Evolutionary conservation across 1,284 basidiomycete species (phyloP).

Genomic region (Tranzscheliella williamsii): DNA sequence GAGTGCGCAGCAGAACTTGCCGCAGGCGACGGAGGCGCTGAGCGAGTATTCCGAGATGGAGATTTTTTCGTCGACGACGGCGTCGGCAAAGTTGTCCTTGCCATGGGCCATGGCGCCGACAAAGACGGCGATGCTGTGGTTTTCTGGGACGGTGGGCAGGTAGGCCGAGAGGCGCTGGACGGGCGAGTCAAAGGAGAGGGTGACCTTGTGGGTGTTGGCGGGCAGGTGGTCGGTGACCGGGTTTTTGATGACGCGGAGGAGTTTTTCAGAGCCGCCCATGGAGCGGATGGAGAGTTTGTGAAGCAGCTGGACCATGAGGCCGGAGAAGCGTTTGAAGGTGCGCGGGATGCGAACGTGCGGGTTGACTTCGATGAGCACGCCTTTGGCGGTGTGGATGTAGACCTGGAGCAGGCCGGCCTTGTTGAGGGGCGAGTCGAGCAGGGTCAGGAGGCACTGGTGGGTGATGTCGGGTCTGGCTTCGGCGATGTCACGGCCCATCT

Average conservation of each 20-base stretch:
- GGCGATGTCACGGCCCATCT: conserved; percentile 95
- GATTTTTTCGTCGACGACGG: conserved; percentile 94
- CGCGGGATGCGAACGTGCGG: conserved; percentile 95
- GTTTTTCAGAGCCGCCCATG: conserved; percentile 93
- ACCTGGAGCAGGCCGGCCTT: conserved; percentile 95
- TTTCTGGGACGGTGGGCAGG: conserved; percentile 77
- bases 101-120: conserved; percentile 75
- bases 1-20: conserved; percentile 77
- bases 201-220: conserved; percentile 88
- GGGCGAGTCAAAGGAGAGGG: conserved; percentile 84
- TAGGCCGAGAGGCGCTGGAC: conserved; percentile 81
- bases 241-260: conserved; percentile 98
- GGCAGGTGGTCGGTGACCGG: conserved; percentile 95
- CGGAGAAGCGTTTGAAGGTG: conserved; percentile 98
- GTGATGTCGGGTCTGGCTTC: conserved; percentile 98
- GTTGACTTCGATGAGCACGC: conserved; percentile 97
- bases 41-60: conserved; percentile 92
- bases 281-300: conserved; percentile 94
- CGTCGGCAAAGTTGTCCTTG: conserved; percentile 95
- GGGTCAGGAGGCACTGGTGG: conserved; percentile 95
- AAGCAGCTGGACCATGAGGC: conserved; percentile 97
- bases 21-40: conserved; percentile 92
- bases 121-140: conserved; percentile 89
- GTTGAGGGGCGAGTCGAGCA: conserved; percentile 96
- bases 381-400: conserved; percentile 96